Percentiles rank a stretch among this genome's conserved stretches.
Conservation (phyloP, 257 asterid species). For the Catharanthus roseus region DNA sequence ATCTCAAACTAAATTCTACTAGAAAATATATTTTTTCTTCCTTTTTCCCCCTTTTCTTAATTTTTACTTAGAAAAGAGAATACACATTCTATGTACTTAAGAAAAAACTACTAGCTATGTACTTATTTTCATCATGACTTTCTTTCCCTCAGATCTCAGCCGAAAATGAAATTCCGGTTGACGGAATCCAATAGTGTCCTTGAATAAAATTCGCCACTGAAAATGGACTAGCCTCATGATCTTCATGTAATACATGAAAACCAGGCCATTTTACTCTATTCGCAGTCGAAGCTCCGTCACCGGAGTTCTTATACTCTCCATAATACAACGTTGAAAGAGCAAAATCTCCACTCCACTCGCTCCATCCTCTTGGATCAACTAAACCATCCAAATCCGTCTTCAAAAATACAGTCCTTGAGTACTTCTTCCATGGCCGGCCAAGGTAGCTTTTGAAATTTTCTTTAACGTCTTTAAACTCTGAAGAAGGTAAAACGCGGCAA, state of each 20-base stretch:
- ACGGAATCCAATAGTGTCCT: constrained; percentile 64
- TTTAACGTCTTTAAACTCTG: constrained; percentile 25
- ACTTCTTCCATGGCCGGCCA: constrained; percentile 67
- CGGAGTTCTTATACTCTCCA: constrained; percentile 58
- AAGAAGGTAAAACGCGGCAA: constrained; percentile 40
- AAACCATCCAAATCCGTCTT: constrained; percentile 53
- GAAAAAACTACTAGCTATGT: neutral
- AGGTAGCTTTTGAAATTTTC: constrained; percentile 39
- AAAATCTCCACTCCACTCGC: constrained; percentile 48
- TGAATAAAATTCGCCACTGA: constrained; percentile 42
- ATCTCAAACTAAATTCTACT: neutral
- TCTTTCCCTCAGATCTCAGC: constrained; percentile 22
- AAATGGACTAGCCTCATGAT: constrained; percentile 33
- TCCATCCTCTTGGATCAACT: constrained; percentile 53
- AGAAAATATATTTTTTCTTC: too few species aligned
- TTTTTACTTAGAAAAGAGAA: too few species aligned
- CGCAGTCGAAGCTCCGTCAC: constrained; percentile 45
- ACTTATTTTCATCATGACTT: neutral
- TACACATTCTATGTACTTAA: too few species aligned
- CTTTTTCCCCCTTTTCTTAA: too few species aligned
- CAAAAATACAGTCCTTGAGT: constrained; percentile 47
- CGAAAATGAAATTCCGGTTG: constrained; percentile 59
- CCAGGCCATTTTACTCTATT: constrained; percentile 64
- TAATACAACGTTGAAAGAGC: constrained; percentile 59
- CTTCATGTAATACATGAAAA: constrained; percentile 40